Evolutionary conservation across 805 yeast species (phyloP).

Genomic region (Candida odintsovae): DNA sequence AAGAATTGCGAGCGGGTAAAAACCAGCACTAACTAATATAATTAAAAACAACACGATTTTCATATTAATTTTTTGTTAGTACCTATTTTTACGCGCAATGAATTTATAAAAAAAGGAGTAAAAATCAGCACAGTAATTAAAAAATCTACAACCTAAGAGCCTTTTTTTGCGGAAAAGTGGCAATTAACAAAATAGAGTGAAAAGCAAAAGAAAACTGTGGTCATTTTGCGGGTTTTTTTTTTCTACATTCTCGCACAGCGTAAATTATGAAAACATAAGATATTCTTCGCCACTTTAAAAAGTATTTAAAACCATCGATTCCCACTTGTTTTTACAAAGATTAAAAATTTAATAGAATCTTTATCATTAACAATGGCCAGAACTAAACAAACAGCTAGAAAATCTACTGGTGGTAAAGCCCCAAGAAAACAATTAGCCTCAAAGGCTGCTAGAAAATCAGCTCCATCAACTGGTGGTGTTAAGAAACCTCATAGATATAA

Average conservation of each 20-base stretch:
- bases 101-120: background rate
- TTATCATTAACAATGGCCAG: conserved; percentile 57
- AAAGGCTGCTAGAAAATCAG: conserved; percentile 88
- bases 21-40: background rate
- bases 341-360: background rate
- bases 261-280: background rate
- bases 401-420: conserved; percentile 92
- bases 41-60: no score
- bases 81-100: background rate
- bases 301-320: background rate
- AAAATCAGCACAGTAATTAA: background rate
- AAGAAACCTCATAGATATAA: conserved; percentile 93
- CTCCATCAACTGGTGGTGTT: conserved; percentile 88
- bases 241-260: background rate
- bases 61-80: no score
- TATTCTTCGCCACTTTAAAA: background rate
- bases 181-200: background rate
- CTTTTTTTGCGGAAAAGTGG: background rate
- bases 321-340: background rate
- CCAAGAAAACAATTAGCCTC: conserved; percentile 93
- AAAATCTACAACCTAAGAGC: background rate
- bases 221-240: background rate
- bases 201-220: background rate
- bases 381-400: conserved; percentile 92
- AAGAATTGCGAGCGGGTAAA: background rate